Evolutionary conservation across 352 stramenopile genomes (phyloP), one percentile per base, ranked within the genome.

Genomic region (Pythium rishiriense): DNA sequence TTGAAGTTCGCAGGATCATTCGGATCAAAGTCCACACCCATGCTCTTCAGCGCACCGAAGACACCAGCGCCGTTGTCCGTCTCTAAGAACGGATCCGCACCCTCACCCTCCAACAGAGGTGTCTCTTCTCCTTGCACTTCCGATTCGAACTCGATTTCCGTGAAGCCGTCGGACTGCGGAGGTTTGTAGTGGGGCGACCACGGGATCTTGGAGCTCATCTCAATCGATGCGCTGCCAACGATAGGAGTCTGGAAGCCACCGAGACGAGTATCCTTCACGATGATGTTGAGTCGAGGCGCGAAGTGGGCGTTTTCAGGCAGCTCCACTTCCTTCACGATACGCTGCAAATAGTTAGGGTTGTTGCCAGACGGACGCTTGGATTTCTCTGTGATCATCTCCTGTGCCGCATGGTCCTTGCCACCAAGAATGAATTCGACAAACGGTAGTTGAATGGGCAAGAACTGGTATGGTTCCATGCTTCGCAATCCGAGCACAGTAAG

Each of bases 271-370:
- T 97, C 90, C 54, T 93, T 89, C 12, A 97, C 88, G 45, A 93
- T 92, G 45, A 97, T 91, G 53, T 97, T 96, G 22, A 98, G 64
- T 3, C 88, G 87, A 26, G 91, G 89, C 0, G 91, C 78, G 61
- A 96, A 98, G 33, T 95, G 77, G 4, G 88, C 79, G 55, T 98
- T 91, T 22, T 91, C 83, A 0, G 91, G 91, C n/a, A 98, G 55
- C 22, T 92, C 73, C 0, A 98, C 75, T 54, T 87, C 75, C 53
- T 97, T 94, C 33, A 96, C 76, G 47, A 98, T 96, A 35, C 86
- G 87, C 59, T 96, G 83, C 17, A 97, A 63, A 62, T 93, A 97
- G 65, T 98, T 98, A 10, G 91, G 89, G 52, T 98, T 93, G 22
- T 63, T 80, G 24, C 81, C 85, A 0, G 78, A 84, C 28, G 90